These are phyloP conservation scores for Wallemia hederae DNA, from an alignment of 1,284 basidiomycete species.

Conservation along the genomic window DNA sequence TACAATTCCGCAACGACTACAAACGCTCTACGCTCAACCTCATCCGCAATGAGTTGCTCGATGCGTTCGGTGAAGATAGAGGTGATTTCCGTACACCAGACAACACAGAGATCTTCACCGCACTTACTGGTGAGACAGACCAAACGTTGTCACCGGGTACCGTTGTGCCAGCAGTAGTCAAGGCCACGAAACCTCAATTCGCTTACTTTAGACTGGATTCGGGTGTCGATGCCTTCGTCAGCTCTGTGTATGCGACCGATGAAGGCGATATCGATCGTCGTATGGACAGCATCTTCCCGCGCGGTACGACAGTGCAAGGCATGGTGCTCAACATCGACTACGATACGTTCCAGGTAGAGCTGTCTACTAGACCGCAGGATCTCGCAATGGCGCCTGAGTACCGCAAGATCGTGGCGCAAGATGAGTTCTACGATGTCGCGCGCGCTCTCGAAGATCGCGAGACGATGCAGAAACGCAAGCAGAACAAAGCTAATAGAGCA, in stretches of 20 bases:
- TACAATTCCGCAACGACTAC: slow-evolving; percentile 33
- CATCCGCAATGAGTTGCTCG: slow-evolving; percentile 64
- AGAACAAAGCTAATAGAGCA: slow-evolving; percentile 40
- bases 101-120: slow-evolving; percentile 61
- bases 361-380: slow-evolving; percentile 46
- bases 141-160: slow-evolving; percentile 48
- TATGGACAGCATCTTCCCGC: slow-evolving; percentile 26
- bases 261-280: slow-evolving; percentile 16
- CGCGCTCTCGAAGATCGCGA: slow-evolving; percentile 41
- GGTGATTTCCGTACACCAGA: slow-evolving; percentile 33
- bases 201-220: slow-evolving; percentile 54
- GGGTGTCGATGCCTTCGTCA: slow-evolving; percentile 26
- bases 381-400: slow-evolving; percentile 33
- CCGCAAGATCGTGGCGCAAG: slow-evolving; percentile 31
- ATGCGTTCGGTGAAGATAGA: slow-evolving; percentile 55
- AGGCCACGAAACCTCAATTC: slow-evolving; percentile 26
- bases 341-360: slow-evolving; percentile 34
- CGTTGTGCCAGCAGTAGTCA: slow-evolving; percentile 52
- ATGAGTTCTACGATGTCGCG: slow-evolving; percentile 35
- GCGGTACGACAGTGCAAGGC: slow-evolving; percentile 49
- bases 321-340: slow-evolving; percentile 46
- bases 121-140: slow-evolving; percentile 77
- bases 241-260: slow-evolving; percentile 14
- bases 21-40: slow-evolving; percentile 67
- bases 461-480: slow-evolving; percentile 49